These are phyloP conservation scores for Globisporangium megalacanthum DNA, from an alignment of 352 stramenopile genomes.

Conservation along the genomic window DNA sequence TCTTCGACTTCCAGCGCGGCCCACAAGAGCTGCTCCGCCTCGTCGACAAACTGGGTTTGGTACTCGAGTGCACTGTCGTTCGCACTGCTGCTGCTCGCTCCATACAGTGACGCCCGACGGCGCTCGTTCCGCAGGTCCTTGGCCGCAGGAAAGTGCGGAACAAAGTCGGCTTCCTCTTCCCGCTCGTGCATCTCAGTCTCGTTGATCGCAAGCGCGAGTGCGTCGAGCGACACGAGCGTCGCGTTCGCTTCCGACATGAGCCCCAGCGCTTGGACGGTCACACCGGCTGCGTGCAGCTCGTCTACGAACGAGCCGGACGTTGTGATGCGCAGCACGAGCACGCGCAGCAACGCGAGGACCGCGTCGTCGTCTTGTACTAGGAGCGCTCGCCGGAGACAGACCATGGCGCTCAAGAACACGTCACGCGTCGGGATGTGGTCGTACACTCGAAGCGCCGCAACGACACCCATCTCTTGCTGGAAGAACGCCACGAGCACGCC, in stretches of 20 bases:
- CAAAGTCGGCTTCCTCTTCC: constrained; percentile 60
- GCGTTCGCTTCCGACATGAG: constrained; percentile 52
- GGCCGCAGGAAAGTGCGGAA: constrained; percentile 60
- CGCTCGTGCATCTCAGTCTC: constrained; percentile 66
- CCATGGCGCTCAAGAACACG: constrained; percentile 71
- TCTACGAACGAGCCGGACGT: constrained; percentile 73
- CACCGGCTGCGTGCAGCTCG: constrained; percentile 39
- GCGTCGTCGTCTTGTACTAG: constrained; percentile 38
- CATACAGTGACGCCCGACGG: constrained; percentile 5
- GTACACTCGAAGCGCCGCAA: constrained; percentile 59
- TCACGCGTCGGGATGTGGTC: constrained; percentile 62
- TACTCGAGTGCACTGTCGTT: neutral
- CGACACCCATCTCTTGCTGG: constrained; percentile 69
- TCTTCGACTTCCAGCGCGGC: constrained; percentile 80
- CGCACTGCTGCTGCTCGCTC: neutral
- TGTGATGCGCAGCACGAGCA: constrained; percentile 59
- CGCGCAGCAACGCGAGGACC: constrained; percentile 32
- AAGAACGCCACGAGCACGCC: constrained; percentile 57
- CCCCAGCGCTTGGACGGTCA: constrained; percentile 51
- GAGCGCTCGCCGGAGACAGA: constrained; percentile 60
- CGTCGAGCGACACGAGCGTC: constrained; percentile 48
- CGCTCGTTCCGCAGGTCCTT: constrained; percentile 37
- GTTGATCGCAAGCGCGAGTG: constrained; percentile 56
- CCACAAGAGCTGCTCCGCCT: constrained; percentile 51
- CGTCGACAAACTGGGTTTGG: constrained; percentile 23